phyloP scores from a whole-genome alignment of 306 rosid genomes.

The Sindora glabra region DNA sequence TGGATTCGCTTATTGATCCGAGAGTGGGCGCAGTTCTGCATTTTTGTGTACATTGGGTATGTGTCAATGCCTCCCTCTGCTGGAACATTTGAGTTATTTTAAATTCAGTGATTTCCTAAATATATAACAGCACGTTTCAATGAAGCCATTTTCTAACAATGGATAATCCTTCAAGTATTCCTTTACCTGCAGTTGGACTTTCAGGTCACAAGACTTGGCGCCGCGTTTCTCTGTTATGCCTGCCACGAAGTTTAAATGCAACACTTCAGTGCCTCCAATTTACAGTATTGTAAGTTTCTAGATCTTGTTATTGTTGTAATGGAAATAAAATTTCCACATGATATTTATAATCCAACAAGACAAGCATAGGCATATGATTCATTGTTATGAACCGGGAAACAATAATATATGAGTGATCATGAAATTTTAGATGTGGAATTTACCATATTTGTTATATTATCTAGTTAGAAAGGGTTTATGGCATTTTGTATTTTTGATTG shows the following conservation, averaged over 20 bases:
- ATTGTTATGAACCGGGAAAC: too few species aligned
- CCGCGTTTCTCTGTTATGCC: conserved; percentile 89
- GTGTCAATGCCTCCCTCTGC: conserved; percentile 10
- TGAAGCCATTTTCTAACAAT: neutral
- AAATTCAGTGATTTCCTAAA: neutral
- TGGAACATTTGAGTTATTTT: neutral
- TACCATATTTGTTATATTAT: too few species aligned
- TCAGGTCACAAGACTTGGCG: conserved; percentile 79
- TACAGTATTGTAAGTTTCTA: conserved; percentile 65
- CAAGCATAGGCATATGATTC: too few species aligned
- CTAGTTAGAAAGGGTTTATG: too few species aligned
- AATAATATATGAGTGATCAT: too few species aligned
- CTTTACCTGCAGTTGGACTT: conserved; percentile 70
- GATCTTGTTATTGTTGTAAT: neutral
- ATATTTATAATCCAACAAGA: too few species aligned
- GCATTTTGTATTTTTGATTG: neutral
- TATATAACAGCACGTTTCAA: neutral
- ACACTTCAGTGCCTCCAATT: conserved; percentile 62
- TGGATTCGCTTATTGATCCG: conserved; percentile 80
- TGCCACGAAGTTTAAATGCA: conserved; percentile 45
- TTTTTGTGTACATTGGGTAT: conserved; percentile 88
- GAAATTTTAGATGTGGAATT: too few species aligned
- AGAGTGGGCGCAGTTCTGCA: conserved; percentile 88
- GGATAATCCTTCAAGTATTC: neutral
- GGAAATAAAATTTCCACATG: too few species aligned